These are phyloP conservation scores for Kodamaea kaohsiungensis DNA, from an alignment of 805 yeast species.

Conservation along the genomic window DNA sequence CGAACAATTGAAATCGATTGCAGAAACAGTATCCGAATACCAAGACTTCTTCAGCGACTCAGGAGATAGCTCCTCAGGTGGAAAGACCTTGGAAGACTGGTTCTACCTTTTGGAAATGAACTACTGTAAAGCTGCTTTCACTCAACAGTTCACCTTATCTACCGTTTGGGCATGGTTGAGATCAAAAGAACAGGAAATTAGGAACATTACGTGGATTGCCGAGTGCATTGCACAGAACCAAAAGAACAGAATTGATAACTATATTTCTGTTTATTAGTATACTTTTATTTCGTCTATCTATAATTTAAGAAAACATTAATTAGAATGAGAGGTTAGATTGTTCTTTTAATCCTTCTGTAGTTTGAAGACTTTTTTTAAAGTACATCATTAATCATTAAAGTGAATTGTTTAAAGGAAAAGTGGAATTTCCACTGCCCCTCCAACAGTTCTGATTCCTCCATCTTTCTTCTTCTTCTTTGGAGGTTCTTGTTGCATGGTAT, in stretches of 20 bases:
- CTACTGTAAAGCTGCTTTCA: slow-evolving; percentile 86
- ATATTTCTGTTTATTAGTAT: slow-evolving; percentile 75
- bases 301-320: background rate
- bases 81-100: slow-evolving; percentile 84
- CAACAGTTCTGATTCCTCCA: slow-evolving; percentile 28
- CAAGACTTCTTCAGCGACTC: slow-evolving; percentile 51
- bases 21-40: slow-evolving; percentile 67
- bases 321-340: background rate
- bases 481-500: slow-evolving; percentile 1
- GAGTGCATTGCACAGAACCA: slow-evolving; percentile 99
- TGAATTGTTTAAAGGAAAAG: slow-evolving; percentile 31
- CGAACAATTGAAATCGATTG: slow-evolving; percentile 72
- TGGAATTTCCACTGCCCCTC: slow-evolving; percentile 49
- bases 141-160: slow-evolving; percentile 91
- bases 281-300: background rate
- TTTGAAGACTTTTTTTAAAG: too few species aligned
- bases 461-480: slow-evolving; percentile 6
- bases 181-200: slow-evolving; percentile 93
- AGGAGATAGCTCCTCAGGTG: slow-evolving; percentile 26
- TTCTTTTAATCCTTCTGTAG: too few species aligned
- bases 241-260: slow-evolving; percentile 88
- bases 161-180: slow-evolving; percentile 97
- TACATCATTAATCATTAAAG: background rate
- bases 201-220: slow-evolving; percentile 99
- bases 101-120: slow-evolving; percentile 92